These are phyloP conservation scores for Diospyros lotus DNA, from an alignment of 148 eudicot species.

Conservation along the genomic window DNA sequence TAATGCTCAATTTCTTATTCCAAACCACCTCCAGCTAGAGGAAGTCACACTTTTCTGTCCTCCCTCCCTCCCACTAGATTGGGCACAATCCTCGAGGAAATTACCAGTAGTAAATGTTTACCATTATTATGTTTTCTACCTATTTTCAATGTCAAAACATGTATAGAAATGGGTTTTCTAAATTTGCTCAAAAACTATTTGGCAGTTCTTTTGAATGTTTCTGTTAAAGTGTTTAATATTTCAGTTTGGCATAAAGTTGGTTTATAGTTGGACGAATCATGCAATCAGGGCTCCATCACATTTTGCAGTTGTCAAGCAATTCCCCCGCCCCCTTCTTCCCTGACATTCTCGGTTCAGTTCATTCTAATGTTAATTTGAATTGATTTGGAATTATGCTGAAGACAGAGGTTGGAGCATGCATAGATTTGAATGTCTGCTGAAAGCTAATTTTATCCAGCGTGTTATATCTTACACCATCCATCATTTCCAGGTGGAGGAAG, in stretches of 20 bases:
- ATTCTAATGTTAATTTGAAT: not conserved
- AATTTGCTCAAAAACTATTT: not conserved
- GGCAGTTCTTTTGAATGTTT: not conserved
- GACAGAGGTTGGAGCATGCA: not conserved
- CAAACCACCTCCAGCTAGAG: no score
- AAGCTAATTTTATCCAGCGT: not conserved
- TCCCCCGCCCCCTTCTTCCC: not conserved
- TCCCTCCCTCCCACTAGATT: no score
- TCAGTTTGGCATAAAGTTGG: not conserved
- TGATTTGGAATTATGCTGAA: conserved; percentile 2
- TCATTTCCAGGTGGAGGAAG: conserved; percentile 69
- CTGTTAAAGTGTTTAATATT: not conserved
- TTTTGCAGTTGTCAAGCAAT: not conserved
- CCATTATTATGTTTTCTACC: not conserved
- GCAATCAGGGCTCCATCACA: not conserved
- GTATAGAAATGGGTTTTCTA: not conserved
- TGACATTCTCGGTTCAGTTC: not conserved
- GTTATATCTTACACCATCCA: not conserved
- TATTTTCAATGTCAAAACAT: not conserved
- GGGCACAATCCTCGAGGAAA: not conserved
- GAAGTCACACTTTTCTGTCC: no score
- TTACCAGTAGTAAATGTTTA: not conserved
- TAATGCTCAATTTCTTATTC: no score
- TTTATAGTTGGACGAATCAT: not conserved
- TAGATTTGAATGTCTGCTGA: conserved; percentile 1